Conservation (phyloP, 2,329 filamentous ascomycete species). For the Aspergillus pseudoglaucus region DNA sequence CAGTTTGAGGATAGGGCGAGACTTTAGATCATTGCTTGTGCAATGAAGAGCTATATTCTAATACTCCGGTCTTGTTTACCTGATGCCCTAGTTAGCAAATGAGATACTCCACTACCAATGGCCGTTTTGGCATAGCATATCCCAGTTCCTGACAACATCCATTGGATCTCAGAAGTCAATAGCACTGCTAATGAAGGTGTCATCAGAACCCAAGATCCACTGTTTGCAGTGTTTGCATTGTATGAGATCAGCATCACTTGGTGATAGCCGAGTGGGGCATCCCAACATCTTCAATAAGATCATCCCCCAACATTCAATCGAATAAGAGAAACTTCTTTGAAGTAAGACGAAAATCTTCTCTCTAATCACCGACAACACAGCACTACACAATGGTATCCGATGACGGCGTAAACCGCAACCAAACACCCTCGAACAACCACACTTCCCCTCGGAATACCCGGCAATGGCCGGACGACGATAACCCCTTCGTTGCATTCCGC, state of each 20-base stretch:
- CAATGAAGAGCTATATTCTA: too few relatives aligned
- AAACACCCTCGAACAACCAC: slow-evolving; percentile 4
- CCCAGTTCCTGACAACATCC: too few relatives aligned
- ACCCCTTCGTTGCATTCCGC: slow-evolving; percentile 56
- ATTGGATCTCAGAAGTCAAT: background rate
- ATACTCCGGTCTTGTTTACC: too few relatives aligned
- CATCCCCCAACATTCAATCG: background rate
- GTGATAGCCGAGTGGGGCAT: slow-evolving; percentile 20
- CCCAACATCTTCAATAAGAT: slow-evolving; percentile 26
- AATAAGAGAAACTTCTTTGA: background rate
- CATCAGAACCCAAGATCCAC: slow-evolving; percentile 1
- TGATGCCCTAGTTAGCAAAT: too few relatives aligned
- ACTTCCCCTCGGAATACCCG: slow-evolving; percentile 11
- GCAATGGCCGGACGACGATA: slow-evolving; percentile 33
- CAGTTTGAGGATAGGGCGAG: slow-evolving; percentile 15
- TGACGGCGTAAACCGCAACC: slow-evolving; percentile 10
- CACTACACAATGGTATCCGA: slow-evolving; percentile 20
- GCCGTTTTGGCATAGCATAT: too few relatives aligned
- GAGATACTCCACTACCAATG: too few relatives aligned
- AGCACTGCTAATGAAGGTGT: background rate
- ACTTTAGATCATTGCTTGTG: slow-evolving; percentile 5
- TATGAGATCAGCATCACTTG: slow-evolving; percentile 21
- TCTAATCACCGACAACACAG: background rate
- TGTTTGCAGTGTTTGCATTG: slow-evolving; percentile 10
- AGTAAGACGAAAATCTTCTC: background rate